Conservation (phyloP, 768 basidiomycete genomes). For the Psilocybe cubensis region DNA sequence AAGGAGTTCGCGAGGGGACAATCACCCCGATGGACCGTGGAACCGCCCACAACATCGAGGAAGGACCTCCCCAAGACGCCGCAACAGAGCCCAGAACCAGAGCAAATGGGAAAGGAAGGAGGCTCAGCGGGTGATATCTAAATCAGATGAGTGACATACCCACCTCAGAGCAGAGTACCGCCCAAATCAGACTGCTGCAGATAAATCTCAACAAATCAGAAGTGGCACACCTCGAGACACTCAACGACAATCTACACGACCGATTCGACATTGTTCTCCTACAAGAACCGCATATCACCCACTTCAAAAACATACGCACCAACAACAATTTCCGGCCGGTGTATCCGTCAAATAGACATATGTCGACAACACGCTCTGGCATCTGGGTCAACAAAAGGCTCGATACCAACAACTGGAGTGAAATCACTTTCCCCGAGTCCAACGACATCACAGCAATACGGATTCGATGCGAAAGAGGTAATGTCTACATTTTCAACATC, state of each 20-base stretch:
- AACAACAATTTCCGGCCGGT: neutral
- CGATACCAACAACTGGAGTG: slow-evolving; percentile 18
- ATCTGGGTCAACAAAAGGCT: slow-evolving; percentile 6
- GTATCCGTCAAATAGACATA: neutral
- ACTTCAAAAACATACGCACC: neutral
- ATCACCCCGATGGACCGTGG: too few species aligned
- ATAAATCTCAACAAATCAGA: slow-evolving; percentile 16
- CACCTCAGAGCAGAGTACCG: too few species aligned
- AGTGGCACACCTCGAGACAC: slow-evolving; percentile 10
- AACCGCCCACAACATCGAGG: too few species aligned
- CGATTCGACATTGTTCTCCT: slow-evolving; percentile 12
- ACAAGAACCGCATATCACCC: slow-evolving; percentile 13
- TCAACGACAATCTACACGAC: neutral
- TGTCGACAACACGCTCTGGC: neutral
- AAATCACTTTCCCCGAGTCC: slow-evolving; percentile 16
- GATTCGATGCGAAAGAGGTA: slow-evolving; percentile 11
- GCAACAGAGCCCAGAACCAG: too few species aligned
- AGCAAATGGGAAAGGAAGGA: too few species aligned
- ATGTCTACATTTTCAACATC: slow-evolving; percentile 38
- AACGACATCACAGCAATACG: slow-evolving; percentile 29
- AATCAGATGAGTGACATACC: too few species aligned
- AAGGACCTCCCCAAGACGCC: too few species aligned
- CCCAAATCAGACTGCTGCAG: slow-evolving; percentile 2
- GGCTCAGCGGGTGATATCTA: too few species aligned
- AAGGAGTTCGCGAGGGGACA: too few species aligned